These are phyloP conservation scores for Phaeosphaeria sp. DNA, from an alignment of 2,329 filamentous ascomycete species.

Conservation along the genomic window DNA sequence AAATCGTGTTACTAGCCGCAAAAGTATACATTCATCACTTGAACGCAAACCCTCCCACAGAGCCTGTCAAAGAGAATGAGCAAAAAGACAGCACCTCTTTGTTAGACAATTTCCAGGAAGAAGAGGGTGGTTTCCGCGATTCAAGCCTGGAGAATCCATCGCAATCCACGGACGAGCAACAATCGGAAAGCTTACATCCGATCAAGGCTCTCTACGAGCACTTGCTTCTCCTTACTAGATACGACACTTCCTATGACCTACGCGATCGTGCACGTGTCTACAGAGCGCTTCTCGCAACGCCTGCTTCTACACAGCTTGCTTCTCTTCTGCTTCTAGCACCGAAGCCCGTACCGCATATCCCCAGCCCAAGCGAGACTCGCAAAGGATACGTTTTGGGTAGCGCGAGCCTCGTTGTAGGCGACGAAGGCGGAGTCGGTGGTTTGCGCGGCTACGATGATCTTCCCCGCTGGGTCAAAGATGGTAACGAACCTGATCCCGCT, in stretches of 20 bases:
- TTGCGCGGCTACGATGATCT: slow-evolving; percentile 81
- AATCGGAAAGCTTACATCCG: slow-evolving; percentile 64
- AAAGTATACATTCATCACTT: slow-evolving; percentile 94
- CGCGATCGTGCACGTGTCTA: slow-evolving; percentile 91
- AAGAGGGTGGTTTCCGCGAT: slow-evolving; percentile 45
- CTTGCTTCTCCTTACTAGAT: slow-evolving; percentile 81
- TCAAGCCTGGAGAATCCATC: slow-evolving; percentile 25
- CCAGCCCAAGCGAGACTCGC: slow-evolving; percentile 84
- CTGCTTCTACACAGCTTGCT: slow-evolving; percentile 79
- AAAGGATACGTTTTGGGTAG: slow-evolving; percentile 82
- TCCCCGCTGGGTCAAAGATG: slow-evolving; percentile 83
- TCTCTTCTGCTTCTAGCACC: slow-evolving; percentile 90
- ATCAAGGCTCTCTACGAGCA: slow-evolving; percentile 85
- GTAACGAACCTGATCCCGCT: slow-evolving; percentile 77
- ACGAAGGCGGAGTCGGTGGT: slow-evolving; percentile 71
- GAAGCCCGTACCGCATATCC: slow-evolving; percentile 90
- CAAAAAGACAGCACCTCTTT: slow-evolving; percentile 28
- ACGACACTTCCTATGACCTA: slow-evolving; percentile 93
- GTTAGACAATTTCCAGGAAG: slow-evolving; percentile 41
- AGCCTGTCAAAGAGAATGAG: slow-evolving; percentile 43
- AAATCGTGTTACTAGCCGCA: slow-evolving; percentile 91
- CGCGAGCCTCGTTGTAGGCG: slow-evolving; percentile 82
- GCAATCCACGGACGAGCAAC: slow-evolving; percentile 19
- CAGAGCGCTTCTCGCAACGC: slow-evolving; percentile 79
- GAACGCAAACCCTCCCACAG: slow-evolving; percentile 63